phyloP scores from a whole-genome alignment of 2,329 filamentous ascomycete genomes.

The Nemania diffusa region DNA sequence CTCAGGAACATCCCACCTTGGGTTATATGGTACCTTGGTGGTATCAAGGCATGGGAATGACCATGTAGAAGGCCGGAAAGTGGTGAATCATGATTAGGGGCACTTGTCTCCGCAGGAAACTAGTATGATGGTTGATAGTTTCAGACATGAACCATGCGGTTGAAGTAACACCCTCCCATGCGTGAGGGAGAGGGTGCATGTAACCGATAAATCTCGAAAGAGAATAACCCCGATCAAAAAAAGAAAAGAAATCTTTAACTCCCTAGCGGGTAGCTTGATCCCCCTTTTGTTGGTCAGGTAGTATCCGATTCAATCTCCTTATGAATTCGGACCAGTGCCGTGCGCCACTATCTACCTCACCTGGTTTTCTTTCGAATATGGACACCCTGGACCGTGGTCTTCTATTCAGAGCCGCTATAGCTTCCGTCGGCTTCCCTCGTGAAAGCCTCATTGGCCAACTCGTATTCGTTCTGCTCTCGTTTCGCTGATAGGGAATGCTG shows the following conservation, averaged over 20 bases:
- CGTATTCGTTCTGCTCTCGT: neutral
- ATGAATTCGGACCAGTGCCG: too few relatives aligned
- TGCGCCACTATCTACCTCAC: too few relatives aligned
- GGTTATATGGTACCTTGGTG: constrained; percentile 37
- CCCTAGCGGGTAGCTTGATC: too few relatives aligned
- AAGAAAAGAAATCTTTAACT: too few relatives aligned
- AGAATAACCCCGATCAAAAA: neutral
- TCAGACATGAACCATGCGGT: neutral
- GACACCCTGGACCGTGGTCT: constrained; percentile 20
- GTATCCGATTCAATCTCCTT: too few relatives aligned
- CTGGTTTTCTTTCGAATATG: constrained; percentile 1
- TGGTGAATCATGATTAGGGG: neutral
- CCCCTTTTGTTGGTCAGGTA: neutral
- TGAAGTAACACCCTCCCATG: too few relatives aligned
- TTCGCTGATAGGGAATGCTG: constrained; percentile 11
- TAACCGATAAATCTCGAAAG: neutral
- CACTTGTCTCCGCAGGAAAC: neutral
- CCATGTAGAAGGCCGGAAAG: constrained; percentile 5
- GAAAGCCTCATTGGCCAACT: constrained; percentile 15
- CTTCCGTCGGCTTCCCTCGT: constrained; percentile 1
- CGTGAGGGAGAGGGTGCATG: neutral
- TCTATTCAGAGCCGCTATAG: constrained; percentile 14
- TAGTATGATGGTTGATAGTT: neutral
- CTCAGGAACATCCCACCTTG: constrained; percentile 25
- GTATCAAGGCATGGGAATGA: constrained; percentile 34